Percentiles rank a stretch among this genome's conserved stretches.
phyloP scores from a whole-genome alignment of 1,284 basidiomycete genomes.

The Thelephora terrestris region DNA sequence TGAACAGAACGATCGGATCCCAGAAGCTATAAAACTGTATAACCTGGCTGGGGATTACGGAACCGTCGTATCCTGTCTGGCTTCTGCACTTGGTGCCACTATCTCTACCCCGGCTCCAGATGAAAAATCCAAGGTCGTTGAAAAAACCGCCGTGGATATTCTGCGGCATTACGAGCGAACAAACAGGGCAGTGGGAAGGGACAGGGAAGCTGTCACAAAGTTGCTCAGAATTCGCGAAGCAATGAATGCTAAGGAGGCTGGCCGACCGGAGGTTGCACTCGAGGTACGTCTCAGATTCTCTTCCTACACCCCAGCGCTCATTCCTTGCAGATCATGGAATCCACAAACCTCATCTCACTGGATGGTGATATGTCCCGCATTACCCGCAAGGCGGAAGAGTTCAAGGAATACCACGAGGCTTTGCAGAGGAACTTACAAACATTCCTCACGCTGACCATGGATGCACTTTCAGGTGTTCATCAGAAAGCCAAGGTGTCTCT shows the following conservation, averaged over 20 bases:
- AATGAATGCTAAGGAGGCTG: slow-evolving; percentile 65
- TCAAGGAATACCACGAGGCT: slow-evolving; percentile 79
- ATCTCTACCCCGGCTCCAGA: slow-evolving; percentile 57
- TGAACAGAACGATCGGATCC: slow-evolving; percentile 69
- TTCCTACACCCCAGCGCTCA: slow-evolving; percentile 1
- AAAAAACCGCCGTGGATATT: slow-evolving; percentile 76
- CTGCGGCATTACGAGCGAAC: slow-evolving; percentile 81
- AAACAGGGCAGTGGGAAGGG: slow-evolving; percentile 64
- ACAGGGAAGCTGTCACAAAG: slow-evolving; percentile 69
- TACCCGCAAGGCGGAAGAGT: slow-evolving; percentile 82
- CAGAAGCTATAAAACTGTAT: slow-evolving; percentile 92
- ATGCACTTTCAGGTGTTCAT: slow-evolving; percentile 75
- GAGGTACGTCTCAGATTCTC: slow-evolving; percentile 42
- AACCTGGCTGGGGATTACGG: slow-evolving; percentile 90
- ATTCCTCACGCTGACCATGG: slow-evolving; percentile 91
- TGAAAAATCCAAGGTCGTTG: slow-evolving; percentile 62
- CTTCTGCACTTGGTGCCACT: slow-evolving; percentile 82
- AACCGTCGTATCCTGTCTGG: slow-evolving; percentile 83
- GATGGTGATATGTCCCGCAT: slow-evolving; percentile 81
- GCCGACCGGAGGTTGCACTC: slow-evolving; percentile 69
- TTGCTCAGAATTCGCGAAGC: slow-evolving; percentile 80
- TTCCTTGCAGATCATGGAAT: slow-evolving; percentile 64
- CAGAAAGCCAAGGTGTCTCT: slow-evolving; percentile 67
- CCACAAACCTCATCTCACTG: slow-evolving; percentile 83
- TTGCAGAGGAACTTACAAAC: slow-evolving; percentile 86